Evolutionary conservation across 2,329 filamentous ascomycete species (phyloP).

Genomic region (Verticillium klebahnii): DNA sequence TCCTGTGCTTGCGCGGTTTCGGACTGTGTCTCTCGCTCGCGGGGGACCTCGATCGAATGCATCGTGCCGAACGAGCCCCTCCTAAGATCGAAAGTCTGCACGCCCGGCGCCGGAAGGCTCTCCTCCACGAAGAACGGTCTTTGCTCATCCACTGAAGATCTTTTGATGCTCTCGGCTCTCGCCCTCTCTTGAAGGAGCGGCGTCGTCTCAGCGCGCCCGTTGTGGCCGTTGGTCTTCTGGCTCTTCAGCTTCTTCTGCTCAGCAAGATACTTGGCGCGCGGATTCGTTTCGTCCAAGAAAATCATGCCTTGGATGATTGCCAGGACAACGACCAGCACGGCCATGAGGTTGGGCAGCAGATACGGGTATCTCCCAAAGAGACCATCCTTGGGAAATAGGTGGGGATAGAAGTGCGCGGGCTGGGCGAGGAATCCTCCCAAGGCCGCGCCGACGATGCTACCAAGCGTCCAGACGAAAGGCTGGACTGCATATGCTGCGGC

Average conservation of each 20-base stretch:
- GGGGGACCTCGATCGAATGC: slow-evolving; percentile 28
- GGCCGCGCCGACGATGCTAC: slow-evolving; percentile 29
- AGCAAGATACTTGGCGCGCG: slow-evolving; percentile 14
- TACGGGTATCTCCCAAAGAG: slow-evolving; percentile 63
- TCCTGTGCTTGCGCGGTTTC: slow-evolving; percentile 1
- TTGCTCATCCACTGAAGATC: slow-evolving; percentile 15
- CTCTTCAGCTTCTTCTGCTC: slow-evolving; percentile 16
- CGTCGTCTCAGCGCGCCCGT: slow-evolving; percentile 17
- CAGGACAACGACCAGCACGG: slow-evolving; percentile 58
- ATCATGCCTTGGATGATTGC: slow-evolving; percentile 61
- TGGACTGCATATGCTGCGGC: slow-evolving; percentile 29
- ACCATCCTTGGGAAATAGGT: slow-evolving; percentile 30
- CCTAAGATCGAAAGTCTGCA: slow-evolving; percentile 29
- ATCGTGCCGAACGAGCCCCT: slow-evolving; percentile 36
- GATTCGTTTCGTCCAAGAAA: slow-evolving; percentile 50
- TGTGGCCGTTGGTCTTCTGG: neutral
- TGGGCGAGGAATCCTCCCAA: slow-evolving; percentile 32
- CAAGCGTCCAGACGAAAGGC: slow-evolving; percentile 31
- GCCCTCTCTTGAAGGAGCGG: slow-evolving; percentile 21
- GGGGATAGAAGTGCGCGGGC: slow-evolving; percentile 27
- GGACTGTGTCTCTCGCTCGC: slow-evolving; percentile 5
- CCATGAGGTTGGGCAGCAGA: slow-evolving; percentile 49
- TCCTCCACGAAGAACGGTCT: slow-evolving; percentile 27
- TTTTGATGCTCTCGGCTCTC: slow-evolving; percentile 16
- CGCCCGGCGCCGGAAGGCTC: slow-evolving; percentile 25